A percentile compares a stretch with the other conserved stretches of the same genome.
phyloP scores from a whole-genome alignment of 768 basidiomycete genomes.

The Leccinum disarticulatum region DNA sequence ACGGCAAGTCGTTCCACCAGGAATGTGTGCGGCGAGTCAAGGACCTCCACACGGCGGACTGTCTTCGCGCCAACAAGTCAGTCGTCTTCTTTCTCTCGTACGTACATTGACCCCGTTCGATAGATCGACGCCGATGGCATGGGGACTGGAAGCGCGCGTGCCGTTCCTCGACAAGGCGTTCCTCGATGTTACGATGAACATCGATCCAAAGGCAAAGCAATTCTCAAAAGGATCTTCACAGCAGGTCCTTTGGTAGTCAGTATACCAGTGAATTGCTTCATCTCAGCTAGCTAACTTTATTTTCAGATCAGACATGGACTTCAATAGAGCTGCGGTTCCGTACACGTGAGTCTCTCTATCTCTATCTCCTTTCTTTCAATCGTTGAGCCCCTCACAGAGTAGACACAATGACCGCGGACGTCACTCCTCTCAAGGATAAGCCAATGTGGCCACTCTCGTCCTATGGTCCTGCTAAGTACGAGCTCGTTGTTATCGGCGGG shows the following conservation, averaged over 20 bases:
- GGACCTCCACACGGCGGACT: constrained; percentile 96
- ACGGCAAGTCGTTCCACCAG: constrained; percentile 85
- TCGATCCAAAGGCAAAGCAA: constrained; percentile 84
- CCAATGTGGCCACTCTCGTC: constrained; percentile 80
- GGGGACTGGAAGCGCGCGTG: constrained; percentile 98
- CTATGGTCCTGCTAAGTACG: constrained; percentile 75
- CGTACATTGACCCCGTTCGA: constrained; percentile 2
- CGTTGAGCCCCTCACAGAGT: constrained; percentile 38
- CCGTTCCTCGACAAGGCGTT: constrained; percentile 98
- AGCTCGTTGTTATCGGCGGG: constrained; percentile 61
- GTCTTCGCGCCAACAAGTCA: constrained; percentile 96
- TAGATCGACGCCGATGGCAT: constrained; percentile 98
- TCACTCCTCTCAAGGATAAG: constrained; percentile 59
- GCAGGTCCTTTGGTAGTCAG: constrained; percentile 58
- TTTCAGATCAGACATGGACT: constrained; percentile 43
- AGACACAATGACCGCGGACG: constrained; percentile 63
- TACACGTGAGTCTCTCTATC: constrained; percentile 39
- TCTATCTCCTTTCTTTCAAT: background rate
- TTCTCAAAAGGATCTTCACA: constrained; percentile 81
- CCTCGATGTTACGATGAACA: constrained; percentile 90
- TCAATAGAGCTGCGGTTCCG: constrained; percentile 31
- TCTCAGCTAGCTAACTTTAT: constrained; percentile 12
- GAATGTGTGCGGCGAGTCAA: constrained; percentile 94
- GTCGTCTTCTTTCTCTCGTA: constrained; percentile 17
- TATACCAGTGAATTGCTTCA: constrained; percentile 20